phyloP scores from a whole-genome alignment of 176 grass and related monocot genomes.

The Zizania latifolia region DNA sequence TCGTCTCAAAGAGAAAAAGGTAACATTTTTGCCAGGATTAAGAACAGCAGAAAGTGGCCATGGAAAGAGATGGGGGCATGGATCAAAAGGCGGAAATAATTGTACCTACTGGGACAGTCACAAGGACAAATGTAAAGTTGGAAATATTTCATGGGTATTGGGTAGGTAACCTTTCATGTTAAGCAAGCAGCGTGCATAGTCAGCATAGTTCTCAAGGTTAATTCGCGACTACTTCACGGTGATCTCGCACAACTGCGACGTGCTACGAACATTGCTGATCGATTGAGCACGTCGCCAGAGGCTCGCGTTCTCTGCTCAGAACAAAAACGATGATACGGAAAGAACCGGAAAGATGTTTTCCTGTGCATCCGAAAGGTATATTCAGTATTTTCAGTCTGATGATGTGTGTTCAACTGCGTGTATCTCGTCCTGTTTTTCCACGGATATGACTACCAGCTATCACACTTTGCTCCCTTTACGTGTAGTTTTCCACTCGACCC shows the following conservation, averaged over 20 bases:
- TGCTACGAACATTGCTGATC: too few species aligned
- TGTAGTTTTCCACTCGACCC: slow-evolving; percentile 40
- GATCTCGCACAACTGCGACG: too few species aligned
- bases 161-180: neutral
- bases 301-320: too few species aligned
- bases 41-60: neutral
- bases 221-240: too few species aligned
- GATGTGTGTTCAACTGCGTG: too few species aligned
- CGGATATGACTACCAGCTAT: neutral
- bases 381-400: too few species aligned
- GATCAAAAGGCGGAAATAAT: neutral
- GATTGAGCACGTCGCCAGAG: too few species aligned
- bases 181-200: neutral
- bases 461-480: slow-evolving; percentile 38
- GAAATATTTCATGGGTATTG: neutral
- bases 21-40: neutral
- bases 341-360: too few species aligned
- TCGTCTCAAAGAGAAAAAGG: neutral
- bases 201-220: neutral
- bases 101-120: neutral
- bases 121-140: neutral
- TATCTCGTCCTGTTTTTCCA: neutral
- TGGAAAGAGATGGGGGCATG: neutral
- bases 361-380: neutral
- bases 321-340: too few species aligned